Conservation (phyloP, 148 eudicot species). For the Nepenthes gracilis region DNA sequence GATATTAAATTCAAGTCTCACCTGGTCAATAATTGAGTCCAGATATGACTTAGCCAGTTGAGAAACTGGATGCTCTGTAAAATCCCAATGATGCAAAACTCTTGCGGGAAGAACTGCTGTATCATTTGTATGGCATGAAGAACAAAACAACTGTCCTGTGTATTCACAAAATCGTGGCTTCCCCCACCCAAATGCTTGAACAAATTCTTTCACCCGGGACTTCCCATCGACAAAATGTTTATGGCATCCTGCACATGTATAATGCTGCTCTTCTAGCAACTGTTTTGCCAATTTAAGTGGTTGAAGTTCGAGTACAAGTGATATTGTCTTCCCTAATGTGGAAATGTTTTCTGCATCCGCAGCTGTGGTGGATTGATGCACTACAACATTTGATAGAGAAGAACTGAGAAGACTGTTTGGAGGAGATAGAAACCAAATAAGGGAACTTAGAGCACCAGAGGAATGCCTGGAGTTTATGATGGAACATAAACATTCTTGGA, state of each 20-base stretch:
- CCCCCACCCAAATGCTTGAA: conserved; percentile 80
- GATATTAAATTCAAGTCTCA: conserved; percentile 2
- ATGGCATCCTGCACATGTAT: conserved; percentile 89
- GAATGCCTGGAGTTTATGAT: conserved; percentile 32
- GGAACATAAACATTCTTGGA: conserved; percentile 77
- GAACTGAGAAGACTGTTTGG: conserved; percentile 37
- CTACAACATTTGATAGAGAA: conserved; percentile 25
- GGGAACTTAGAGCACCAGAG: conserved; percentile 38
- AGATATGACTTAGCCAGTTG: conserved; percentile 87
- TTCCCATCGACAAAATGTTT: conserved; percentile 67
- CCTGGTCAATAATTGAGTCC: conserved; percentile 47
- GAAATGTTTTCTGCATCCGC: conserved; percentile 16
- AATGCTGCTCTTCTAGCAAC: conserved; percentile 71
- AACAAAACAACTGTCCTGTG: conserved; percentile 83
- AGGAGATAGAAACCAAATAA: conserved; percentile 66
- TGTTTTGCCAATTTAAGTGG: conserved; percentile 60
- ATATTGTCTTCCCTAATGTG: conserved; percentile 62
- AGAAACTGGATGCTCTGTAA: conserved; percentile 70
- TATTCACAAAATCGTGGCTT: conserved; percentile 94
- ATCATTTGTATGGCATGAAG: conserved; percentile 83
- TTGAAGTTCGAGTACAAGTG: conserved; percentile 56
- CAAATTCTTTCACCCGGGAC: conserved; percentile 64
- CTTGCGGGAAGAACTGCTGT: conserved; percentile 80
- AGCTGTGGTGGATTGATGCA: conserved; percentile 20
- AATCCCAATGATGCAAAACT: conserved; percentile 96